Evolutionary conservation across 2,329 filamentous ascomycete species (phyloP), one percentile per base, ranked within the genome.

Genomic region (Cladosporium cucumerinum): DNA sequence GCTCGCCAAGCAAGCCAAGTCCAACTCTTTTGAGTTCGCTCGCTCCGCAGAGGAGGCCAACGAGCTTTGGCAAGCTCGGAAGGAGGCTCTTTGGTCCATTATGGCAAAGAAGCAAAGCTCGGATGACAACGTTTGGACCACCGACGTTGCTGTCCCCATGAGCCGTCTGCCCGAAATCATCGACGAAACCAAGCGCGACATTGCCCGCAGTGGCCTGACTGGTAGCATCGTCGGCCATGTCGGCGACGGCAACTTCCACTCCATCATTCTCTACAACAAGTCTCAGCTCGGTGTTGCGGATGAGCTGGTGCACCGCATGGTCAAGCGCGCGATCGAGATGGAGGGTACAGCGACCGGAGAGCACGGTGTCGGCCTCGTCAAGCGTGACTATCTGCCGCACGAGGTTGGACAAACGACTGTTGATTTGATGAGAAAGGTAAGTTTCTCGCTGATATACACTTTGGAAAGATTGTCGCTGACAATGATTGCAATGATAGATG

Each of bases 331-430:
- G 0, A 87, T 96, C 57, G 90, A 92, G 79, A 75, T 78, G 73
- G 91, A 95, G 77, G 92, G 92, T 10, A 95, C 92, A 0, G 91
- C 93, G 1, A 93, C 91, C 14, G 92, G 91, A 62, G 91, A 96
- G 78, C 91, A 96, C 76, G 91, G 91, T 49, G 88, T 95, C 61
- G 91, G 91, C 7, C 80, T 96, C 57, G 89, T 94, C 64, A 96
- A 96, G 85, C 83, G 91, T 70, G 91, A 95, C 74, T 94, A 94
- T 73, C 82, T 96, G 51, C 83, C 87, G 11, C 89, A 93, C 73
- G 91, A 96, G 78, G 81, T 95, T 48, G 90, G 91, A 14, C 82
- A 87, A 75, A 82, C 79, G 14, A 92, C 91, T 0, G 90, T 96
- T 10, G 90, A 93, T 78, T 83, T 89, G 25, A 96, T 96, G 91